Percentiles rank a stretch among this genome's conserved stretches.
Evolutionary conservation across 2,329 filamentous ascomycete genomes (phyloP).

Genomic region (Endoconidiophora polonica): DNA sequence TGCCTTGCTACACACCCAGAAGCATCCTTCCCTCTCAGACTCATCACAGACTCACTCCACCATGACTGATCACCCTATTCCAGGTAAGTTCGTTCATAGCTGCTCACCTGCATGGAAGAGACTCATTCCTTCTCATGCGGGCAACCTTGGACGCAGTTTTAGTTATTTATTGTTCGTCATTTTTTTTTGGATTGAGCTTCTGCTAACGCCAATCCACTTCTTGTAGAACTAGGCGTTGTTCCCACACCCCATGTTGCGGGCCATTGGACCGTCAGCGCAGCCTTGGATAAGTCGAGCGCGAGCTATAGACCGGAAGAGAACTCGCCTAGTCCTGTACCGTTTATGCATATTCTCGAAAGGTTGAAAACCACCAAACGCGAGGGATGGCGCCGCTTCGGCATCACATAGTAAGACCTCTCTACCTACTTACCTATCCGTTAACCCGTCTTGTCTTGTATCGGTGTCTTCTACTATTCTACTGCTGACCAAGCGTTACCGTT

Average conservation of each 20-base stretch:
- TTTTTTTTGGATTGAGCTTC: conserved; percentile 13
- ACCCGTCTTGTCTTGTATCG: neutral
- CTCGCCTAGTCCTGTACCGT: conserved; percentile 61
- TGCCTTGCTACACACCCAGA: neutral
- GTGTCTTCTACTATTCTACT: neutral
- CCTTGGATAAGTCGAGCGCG: conserved; percentile 11
- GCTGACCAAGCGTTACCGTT: neutral
- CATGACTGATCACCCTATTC: conserved; percentile 1
- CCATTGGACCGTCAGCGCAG: conserved; percentile 17
- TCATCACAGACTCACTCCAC: neutral
- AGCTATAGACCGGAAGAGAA: conserved; percentile 33
- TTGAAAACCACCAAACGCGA: conserved; percentile 94
- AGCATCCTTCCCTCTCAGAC: neutral
- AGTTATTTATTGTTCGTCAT: too few relatives aligned
- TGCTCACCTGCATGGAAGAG: conserved; percentile 21
- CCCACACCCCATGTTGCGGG: conserved; percentile 15
- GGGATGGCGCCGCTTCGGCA: conserved; percentile 82
- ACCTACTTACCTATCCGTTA: neutral
- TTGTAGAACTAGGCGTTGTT: conserved; percentile 16
- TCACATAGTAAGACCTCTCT: conserved; percentile 32
- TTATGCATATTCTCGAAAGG: conserved; percentile 86
- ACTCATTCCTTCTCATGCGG: neutral
- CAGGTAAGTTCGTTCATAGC: conserved; percentile 14
- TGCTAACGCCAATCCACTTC: neutral
- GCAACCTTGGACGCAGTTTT: neutral